Evolutionary conservation across 1,139 yeast genomes (phyloP).

Genomic region (Yamadazyma songkhlaensis): DNA sequence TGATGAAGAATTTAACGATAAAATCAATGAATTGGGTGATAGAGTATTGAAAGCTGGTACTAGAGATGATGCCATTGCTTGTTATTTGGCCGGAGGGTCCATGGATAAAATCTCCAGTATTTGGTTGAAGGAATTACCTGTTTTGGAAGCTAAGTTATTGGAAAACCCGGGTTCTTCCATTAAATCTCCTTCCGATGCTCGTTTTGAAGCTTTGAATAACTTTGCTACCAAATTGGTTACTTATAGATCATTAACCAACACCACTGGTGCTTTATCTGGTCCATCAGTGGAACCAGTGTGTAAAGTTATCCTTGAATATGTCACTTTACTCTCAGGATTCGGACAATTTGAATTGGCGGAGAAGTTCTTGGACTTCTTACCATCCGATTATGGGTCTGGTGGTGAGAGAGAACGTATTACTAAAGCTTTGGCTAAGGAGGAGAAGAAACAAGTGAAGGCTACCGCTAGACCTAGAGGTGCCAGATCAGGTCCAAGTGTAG

Average conservation of each 20-base stretch:
- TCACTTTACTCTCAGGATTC: conserved; percentile 73
- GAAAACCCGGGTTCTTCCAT: conserved; percentile 31
- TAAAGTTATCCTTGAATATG: conserved; percentile 69
- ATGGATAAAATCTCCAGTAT: conserved; percentile 74
- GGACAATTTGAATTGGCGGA: conserved; percentile 85
- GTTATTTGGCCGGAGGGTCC: conserved; percentile 80
- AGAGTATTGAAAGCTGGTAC: conserved; percentile 34
- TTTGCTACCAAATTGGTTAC: conserved; percentile 83
- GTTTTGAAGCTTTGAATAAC: conserved; percentile 74
- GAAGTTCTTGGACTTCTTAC: conserved; percentile 65
- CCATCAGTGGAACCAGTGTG: conserved; percentile 52
- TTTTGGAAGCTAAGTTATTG: conserved; percentile 52
- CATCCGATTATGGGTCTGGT: conserved; percentile 47
- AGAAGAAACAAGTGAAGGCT: too few species aligned
- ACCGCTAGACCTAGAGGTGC: not conserved
- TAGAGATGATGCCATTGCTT: conserved; percentile 72
- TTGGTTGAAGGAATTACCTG: conserved; percentile 78
- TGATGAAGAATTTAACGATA: conserved; percentile 45
- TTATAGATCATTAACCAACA: conserved; percentile 55
- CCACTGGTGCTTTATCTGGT: conserved; percentile 41
- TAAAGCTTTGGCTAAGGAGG: conserved; percentile 46
- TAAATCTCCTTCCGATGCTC: conserved; percentile 77
- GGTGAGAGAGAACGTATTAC: conserved; percentile 74
- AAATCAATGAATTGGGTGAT: conserved; percentile 73
- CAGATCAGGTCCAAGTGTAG: not conserved